Percentiles rank a stretch among this genome's conserved stretches.
phyloP scores from a whole-genome alignment of 768 basidiomycete genomes.

The Tephrocybe sp. region DNA sequence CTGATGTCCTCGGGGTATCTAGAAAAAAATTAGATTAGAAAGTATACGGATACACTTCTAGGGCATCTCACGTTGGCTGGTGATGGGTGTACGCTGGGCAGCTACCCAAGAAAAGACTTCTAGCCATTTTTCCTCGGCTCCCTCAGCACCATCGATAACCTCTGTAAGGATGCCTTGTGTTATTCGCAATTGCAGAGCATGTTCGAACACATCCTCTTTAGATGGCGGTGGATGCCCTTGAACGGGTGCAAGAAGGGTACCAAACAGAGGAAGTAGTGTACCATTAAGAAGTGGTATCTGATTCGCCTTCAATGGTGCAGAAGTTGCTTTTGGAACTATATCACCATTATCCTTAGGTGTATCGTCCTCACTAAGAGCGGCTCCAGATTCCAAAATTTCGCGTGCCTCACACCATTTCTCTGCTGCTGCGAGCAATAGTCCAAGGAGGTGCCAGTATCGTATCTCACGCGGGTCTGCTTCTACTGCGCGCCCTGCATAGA shows the following conservation, averaged over 20 bases:
- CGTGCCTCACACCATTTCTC: slow-evolving; percentile 80
- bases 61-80: slow-evolving; percentile 9
- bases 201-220: slow-evolving; percentile 63
- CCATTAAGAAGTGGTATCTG: slow-evolving; percentile 21
- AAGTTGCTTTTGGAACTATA: background rate
- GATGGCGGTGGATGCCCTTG: slow-evolving; percentile 50
- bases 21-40: background rate
- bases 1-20: slow-evolving; percentile 15
- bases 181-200: slow-evolving; percentile 82
- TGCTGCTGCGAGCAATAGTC: slow-evolving; percentile 71
- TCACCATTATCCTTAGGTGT: background rate
- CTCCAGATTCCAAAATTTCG: slow-evolving; percentile 76
- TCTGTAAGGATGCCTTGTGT: slow-evolving; percentile 81
- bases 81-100: slow-evolving; percentile 36
- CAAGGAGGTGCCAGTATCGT: slow-evolving; percentile 90
- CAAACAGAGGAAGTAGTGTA: slow-evolving; percentile 35
- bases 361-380: slow-evolving; percentile 39
- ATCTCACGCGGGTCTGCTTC: slow-evolving; percentile 61
- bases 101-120: slow-evolving; percentile 88
- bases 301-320: slow-evolving; percentile 7
- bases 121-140: slow-evolving; percentile 76
- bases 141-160: slow-evolving; percentile 80
- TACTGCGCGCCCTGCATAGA: slow-evolving; percentile 67
- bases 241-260: slow-evolving; percentile 39
- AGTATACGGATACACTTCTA: background rate